Evolutionary conservation across 257 asterid species (phyloP).

Genomic region (Solanum piurae): DNA sequence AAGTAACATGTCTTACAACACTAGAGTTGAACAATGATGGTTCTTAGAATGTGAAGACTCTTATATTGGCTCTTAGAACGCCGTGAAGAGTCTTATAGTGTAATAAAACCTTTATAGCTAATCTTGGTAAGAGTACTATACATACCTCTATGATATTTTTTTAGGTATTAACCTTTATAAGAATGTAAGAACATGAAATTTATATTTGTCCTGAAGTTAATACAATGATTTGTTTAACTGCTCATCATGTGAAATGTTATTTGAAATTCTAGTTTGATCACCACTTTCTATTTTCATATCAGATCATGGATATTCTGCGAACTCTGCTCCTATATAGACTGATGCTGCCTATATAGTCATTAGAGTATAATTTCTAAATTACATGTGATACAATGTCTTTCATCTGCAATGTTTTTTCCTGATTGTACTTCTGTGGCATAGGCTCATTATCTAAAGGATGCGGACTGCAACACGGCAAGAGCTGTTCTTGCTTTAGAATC

Average conservation of each 20-base stretch:
- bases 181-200: not conserved
- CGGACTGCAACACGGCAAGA: slow-evolving; percentile 43
- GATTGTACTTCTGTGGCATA: slow-evolving; percentile 8
- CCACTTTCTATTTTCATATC: not conserved
- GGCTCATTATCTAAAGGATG: slow-evolving; percentile 79
- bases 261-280: not conserved
- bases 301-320: not conserved
- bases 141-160: not conserved
- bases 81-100: not conserved
- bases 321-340: not conserved
- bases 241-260: not conserved
- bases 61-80: not conserved
- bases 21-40: not conserved
- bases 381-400: too few species aligned
- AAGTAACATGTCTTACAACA: not conserved
- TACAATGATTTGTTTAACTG: not conserved
- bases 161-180: not conserved
- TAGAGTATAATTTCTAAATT: not conserved
- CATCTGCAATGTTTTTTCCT: not conserved
- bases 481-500: slow-evolving; percentile 73
- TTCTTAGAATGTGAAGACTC: not conserved
- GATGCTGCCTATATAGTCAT: not conserved
- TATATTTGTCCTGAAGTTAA: not conserved
- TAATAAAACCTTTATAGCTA: not conserved
- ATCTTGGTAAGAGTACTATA: not conserved